Evolutionary conservation across 306 rosid genomes (phyloP).

Genomic region (Lathyrus sativus): DNA sequence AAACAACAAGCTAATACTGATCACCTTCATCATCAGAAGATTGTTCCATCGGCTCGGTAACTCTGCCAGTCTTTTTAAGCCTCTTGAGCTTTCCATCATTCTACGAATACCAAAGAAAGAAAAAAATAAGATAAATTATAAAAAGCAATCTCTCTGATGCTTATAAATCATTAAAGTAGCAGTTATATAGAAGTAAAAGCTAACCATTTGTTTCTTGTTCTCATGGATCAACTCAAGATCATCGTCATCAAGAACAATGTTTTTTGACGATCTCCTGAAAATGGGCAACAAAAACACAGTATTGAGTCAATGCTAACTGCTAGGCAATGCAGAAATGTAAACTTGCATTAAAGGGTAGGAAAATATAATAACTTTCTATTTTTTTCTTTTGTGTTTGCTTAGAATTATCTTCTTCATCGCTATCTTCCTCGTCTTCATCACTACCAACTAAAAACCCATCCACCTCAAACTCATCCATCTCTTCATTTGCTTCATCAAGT

Average conservation of each 20-base stretch:
- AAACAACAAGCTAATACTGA: slow-evolving; percentile 21
- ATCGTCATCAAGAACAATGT: slow-evolving; percentile 46
- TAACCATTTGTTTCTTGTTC: slow-evolving; percentile 36
- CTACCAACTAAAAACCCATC: slow-evolving; percentile 48
- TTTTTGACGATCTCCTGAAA: slow-evolving; percentile 41
- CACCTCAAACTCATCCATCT: slow-evolving; percentile 46
- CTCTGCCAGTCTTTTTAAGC: slow-evolving; percentile 41
- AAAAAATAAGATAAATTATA: slow-evolving; percentile 23
- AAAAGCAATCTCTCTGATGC: background rate
- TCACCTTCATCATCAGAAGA: slow-evolving; percentile 41
- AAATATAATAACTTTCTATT: slow-evolving; percentile 37
- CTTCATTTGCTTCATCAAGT: slow-evolving; percentile 39
- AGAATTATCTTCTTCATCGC: slow-evolving; percentile 14
- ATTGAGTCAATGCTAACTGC: background rate
- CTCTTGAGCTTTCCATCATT: slow-evolving; percentile 42
- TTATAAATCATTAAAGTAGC: background rate
- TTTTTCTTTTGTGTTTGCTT: slow-evolving; percentile 31
- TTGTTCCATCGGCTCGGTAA: slow-evolving; percentile 16
- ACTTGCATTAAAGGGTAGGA: slow-evolving; percentile 25
- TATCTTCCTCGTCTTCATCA: slow-evolving; percentile 36
- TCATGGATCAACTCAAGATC: slow-evolving; percentile 55
- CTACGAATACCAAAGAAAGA: slow-evolving; percentile 19
- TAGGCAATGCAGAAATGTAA: slow-evolving; percentile 9
- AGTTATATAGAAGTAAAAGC: slow-evolving; percentile 22
- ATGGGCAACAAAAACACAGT: slow-evolving; percentile 19